Evolutionary conservation across 2,329 filamentous ascomycete species (phyloP), one percentile per base, ranked within the genome.

Genomic region (Fusarium citri): DNA sequence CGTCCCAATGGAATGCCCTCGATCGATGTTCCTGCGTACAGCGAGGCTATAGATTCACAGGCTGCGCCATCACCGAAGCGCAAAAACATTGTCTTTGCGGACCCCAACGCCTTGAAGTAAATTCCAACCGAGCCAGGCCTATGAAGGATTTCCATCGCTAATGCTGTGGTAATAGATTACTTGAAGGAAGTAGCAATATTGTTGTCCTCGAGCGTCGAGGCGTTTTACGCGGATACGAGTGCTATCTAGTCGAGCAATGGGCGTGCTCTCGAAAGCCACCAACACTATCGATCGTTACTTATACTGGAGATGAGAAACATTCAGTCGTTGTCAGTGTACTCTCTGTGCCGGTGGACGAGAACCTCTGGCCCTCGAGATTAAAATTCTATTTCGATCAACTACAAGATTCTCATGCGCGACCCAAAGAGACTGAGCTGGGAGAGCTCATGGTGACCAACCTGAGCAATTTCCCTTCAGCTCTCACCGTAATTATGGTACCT

Each of bases 241-340:
- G 95, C 66, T 98, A 98, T 80, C 83, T 98, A 18, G 94, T 98
- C 70, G 96, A 98, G 79, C 96, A 99, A 84, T 99, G 96, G 96
- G 94, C 94, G 8, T 98, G 94, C 80, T 98, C 95, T 15, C 89
- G 96, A 55, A 87, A 90, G 59, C 94, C 97, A 67, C 95, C 95
- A 1, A 98, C 95, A 18, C 92, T 97, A 69, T 88, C 97, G 51
- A 97, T 98, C 70, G 92, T 92, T 43, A 97, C 94, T 5, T 98
- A 96, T 77, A 98, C 95, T 0, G 96, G 95, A 57, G 94, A 98
- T 74, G 85, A 89, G 34, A 89, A 89, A 34, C 92, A 97, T 78
- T 88, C 85, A 1, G 89, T 97, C n/a, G 81, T 91, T 11, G 94
- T 93, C 7, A 91, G 92, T 6, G 91, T 98, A 12, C 83, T 98